Percentiles rank a stretch among this genome's conserved stretches.
phyloP scores from a whole-genome alignment of 345 rosid species.

The Odontarrhena argentea region DNA sequence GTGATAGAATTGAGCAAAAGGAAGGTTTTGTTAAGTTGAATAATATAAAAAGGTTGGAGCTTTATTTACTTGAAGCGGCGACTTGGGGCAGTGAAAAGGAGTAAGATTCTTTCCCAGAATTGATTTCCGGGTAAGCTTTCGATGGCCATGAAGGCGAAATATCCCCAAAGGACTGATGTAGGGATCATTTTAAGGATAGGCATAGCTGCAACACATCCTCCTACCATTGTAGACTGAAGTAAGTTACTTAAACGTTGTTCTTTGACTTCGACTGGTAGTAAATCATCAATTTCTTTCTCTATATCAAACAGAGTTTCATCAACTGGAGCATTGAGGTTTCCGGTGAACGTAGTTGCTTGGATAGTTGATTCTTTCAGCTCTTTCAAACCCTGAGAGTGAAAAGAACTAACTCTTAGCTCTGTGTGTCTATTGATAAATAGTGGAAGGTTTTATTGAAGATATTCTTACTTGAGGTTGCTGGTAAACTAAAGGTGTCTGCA shows the following conservation, averaged over 20 bases:
- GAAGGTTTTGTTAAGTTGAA: conserved; percentile 33
- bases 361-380: conserved; percentile 78
- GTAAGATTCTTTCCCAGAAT: conserved; percentile 92
- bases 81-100: conserved; percentile 91
- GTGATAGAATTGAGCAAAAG: not conserved
- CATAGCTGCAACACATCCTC: conserved; percentile 90
- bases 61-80: conserved; percentile 81
- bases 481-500: conserved; percentile 77
- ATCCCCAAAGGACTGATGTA: conserved; percentile 96
- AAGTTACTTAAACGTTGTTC: conserved; percentile 94
- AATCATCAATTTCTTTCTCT: conserved; percentile 83
- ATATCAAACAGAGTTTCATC: conserved; percentile 84
- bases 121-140: conserved; percentile 98
- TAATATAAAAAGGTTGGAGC: not conserved
- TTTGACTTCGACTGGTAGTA: conserved; percentile 88
- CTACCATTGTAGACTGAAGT: conserved; percentile 90
- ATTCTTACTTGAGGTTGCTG: conserved; percentile 48
- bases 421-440: not conserved
- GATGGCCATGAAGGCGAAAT: conserved; percentile 97
- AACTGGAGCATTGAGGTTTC: conserved; percentile 77
- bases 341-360: conserved; percentile 65
- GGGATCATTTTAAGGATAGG: conserved; percentile 92
- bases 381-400: conserved; percentile 31
- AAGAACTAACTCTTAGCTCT: not conserved
- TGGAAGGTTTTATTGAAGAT: not conserved